Base-by-base conservation (phyloP, 2,329 filamentous ascomycete species). In the Aspergillus floridensis region DNA sequence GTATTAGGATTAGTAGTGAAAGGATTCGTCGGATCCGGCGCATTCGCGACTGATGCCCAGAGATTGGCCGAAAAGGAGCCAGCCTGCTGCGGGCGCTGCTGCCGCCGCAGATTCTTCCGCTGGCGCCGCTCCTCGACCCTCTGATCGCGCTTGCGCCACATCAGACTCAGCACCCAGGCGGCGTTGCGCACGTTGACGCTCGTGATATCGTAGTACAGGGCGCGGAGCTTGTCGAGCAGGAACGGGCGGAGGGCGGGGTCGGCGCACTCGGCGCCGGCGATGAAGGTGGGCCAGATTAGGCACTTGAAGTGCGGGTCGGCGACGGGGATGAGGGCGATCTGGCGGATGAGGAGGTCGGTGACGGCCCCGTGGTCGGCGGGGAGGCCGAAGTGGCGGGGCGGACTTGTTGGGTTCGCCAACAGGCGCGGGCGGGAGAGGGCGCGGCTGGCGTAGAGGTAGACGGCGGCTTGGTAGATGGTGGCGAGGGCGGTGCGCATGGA, bases 401-500 rank as follows among this genome's bases (percentile, higher is more conserved):
- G 35, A 60, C 57, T 35, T 35, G 11, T 0, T 3, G 32, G 32
- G 1, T 16, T 8, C 26, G 26, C 26, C 26, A 12, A 2, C 12
- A 35, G 53, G 8, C 70, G 66, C 3, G 68, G 60, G 4, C 68
- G 71, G 31, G 73, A 75, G 54, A 77, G 71, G 2, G 77, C 74
- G 8, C 74, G 70, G 50, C 72, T 74, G 12, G 74, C 72, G 58
- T 77, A 77, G 31, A 77, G 72, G 59, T 77, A 76, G 50, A 77
- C 74, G 47, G 74, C 70, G 24, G 72, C 68, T 63, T 76, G 73
- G 64, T 76, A 77, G 56, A 73, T 66, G 50, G 67, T 70, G 29
- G 75, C 83, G 1, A 84, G 79, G 55, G 75, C 74, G 53, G 85
- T 79, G 54, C 79, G 80, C 62, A 76, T 72, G 51, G 78, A 74